phyloP scores from a whole-genome alignment of 306 rosid species.

The Styphnolobium japonicum region DNA sequence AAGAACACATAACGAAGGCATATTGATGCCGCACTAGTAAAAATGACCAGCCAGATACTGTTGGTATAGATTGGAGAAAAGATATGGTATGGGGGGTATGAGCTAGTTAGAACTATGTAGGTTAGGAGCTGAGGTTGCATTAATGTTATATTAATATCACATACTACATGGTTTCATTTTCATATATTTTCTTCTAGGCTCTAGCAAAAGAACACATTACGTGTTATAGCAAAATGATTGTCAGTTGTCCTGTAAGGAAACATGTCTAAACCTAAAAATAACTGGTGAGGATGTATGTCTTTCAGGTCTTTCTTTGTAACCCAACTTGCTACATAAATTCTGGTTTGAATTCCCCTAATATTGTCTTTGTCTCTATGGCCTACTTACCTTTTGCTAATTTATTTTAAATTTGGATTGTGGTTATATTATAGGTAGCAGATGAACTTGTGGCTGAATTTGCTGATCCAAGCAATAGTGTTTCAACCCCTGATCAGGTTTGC shows the following conservation, averaged over 20 bases:
- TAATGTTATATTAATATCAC: neutral
- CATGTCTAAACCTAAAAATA: neutral
- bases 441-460: conserved; percentile 97
- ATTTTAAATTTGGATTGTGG: neutral
- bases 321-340: neutral
- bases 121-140: neutral
- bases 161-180: neutral
- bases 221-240: neutral
- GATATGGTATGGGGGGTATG: neutral
- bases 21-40: neutral
- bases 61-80: neutral
- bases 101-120: neutral
- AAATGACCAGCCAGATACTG: neutral
- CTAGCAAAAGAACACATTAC: neutral
- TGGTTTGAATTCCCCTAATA: neutral
- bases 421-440: conserved; percentile 80
- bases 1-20: too few relatives aligned
- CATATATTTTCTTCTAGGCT: neutral
- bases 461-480: conserved; percentile 68
- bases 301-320: neutral
- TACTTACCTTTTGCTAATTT: neutral
- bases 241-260: conserved; percentile 1
- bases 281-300: neutral
- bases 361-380: neutral
- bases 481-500: conserved; percentile 90